Conservation (phyloP, 2,329 filamentous ascomycete genomes). For the Cryphonectria nitschkei region DNA sequence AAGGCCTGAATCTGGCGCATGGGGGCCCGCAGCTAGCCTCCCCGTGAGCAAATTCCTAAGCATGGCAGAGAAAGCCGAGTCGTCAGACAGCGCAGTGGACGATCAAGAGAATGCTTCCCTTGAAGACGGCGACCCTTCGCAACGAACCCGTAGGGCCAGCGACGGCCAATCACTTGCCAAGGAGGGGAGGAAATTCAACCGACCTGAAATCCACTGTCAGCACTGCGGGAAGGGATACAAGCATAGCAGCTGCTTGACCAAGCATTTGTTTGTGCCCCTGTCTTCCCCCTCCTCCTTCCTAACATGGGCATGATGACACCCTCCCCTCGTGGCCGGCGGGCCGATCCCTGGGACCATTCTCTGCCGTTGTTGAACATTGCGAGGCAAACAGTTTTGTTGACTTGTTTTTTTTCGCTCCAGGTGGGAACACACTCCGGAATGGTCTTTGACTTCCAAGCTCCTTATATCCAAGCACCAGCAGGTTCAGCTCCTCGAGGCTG, state of each 20-base stretch:
- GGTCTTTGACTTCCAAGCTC: conserved; percentile 95
- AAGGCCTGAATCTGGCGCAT: conserved; percentile 51
- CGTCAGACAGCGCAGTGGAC: conserved; percentile 67
- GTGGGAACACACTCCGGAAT: conserved; percentile 99
- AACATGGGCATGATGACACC: conserved; percentile 39
- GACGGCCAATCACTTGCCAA: conserved; percentile 84
- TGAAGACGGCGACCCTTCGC: conserved; percentile 54
- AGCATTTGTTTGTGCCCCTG: conserved; percentile 95
- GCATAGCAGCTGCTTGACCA: conserved; percentile 99
- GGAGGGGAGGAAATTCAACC: conserved; percentile 77
- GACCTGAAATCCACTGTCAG: conserved; percentile 89
- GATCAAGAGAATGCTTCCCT: conserved; percentile 66
- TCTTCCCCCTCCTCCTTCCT: conserved; percentile 52
- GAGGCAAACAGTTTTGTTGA: conserved; percentile 45
- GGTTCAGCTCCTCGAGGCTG: conserved; percentile 94
- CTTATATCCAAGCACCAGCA: conserved; percentile 99
- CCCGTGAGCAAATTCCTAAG: conserved; percentile 58
- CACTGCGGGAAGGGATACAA: conserved; percentile 99
- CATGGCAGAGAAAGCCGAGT: conserved; percentile 52
- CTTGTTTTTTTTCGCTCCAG: conserved; percentile 58
- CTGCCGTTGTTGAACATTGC: conserved; percentile 39
- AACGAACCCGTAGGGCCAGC: conserved; percentile 69
- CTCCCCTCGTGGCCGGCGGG: conserved; percentile 32
- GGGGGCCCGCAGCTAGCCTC: conserved; percentile 61
- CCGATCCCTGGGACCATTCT: conserved; percentile 17